Evolutionary conservation across 192 early-diverging fungal species (phyloP).

Genomic region (Coemansia sp.): DNA sequence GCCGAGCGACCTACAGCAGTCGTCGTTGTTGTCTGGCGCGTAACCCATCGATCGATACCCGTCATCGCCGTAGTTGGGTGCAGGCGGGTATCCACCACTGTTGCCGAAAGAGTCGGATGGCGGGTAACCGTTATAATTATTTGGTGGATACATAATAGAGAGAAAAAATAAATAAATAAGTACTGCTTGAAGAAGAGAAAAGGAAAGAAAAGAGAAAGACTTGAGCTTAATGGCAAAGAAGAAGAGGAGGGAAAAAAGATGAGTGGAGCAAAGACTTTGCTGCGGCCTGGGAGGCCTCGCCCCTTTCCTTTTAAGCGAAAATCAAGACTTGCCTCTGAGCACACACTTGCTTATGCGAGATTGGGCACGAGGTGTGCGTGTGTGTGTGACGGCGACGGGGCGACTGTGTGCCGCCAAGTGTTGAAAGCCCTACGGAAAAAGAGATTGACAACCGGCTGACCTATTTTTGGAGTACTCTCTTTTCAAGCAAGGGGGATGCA

Average conservation of each 20-base stretch:
- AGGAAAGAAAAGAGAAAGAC: slow-evolving; percentile 3
- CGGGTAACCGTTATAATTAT: slow-evolving; percentile 13
- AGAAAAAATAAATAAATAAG: background rate
- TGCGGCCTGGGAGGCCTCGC: background rate
- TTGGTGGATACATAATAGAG: slow-evolving; percentile 28
- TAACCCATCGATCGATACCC: slow-evolving; percentile 10
- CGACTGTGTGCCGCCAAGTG: background rate
- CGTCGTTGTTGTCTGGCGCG: background rate
- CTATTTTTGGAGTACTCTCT: background rate
- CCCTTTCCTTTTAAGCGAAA: background rate
- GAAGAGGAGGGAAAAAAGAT: background rate
- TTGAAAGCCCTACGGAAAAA: background rate
- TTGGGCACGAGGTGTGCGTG: background rate
- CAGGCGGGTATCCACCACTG: slow-evolving; percentile 21
- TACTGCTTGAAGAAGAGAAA: background rate
- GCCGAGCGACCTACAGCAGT: slow-evolving; percentile 4
- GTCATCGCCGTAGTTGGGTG: background rate
- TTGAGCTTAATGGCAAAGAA: background rate
- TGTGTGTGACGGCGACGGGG: background rate
- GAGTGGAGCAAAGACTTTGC: background rate
- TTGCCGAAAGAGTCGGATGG: slow-evolving; percentile 1
- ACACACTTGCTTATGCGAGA: background rate
- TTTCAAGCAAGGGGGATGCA: background rate
- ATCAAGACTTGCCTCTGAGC: background rate
- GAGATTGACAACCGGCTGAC: background rate